phyloP scores from a whole-genome alignment of 352 stramenopile genomes.

The Globisporangium nunn region DNA sequence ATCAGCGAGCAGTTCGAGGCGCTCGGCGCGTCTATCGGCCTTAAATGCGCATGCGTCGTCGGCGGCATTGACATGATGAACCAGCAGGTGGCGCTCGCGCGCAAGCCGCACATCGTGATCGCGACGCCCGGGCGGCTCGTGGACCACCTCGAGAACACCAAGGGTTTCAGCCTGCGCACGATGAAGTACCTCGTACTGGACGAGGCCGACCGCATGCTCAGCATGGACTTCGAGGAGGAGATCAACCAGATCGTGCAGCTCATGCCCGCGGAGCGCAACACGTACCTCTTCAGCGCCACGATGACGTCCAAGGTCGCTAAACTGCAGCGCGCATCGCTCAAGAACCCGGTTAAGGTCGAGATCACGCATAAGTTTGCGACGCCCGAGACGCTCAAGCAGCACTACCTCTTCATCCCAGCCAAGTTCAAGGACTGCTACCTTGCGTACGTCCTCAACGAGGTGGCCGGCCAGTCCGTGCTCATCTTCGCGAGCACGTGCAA shows the following conservation, averaged over 20 bases:
- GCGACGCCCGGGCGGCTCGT: constrained; percentile 91
- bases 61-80: constrained; percentile 97
- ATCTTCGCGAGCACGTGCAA: constrained; percentile 99
- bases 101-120: constrained; percentile 95
- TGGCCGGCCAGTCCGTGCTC: constrained; percentile 94
- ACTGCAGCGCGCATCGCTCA: constrained; percentile 95
- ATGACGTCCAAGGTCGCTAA: constrained; percentile 99
- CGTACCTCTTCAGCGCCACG: constrained; percentile 98
- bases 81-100: constrained; percentile 95
- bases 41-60: constrained; percentile 89
- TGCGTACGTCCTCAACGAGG: constrained; percentile 97
- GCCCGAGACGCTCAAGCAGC: constrained; percentile 96
- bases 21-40: constrained; percentile 88
- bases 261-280: constrained; percentile 90
- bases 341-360: constrained; percentile 95
- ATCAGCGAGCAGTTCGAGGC: constrained; percentile 94
- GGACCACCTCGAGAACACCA: constrained; percentile 95
- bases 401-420: constrained; percentile 98
- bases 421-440: constrained; percentile 99
- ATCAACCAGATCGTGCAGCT: constrained; percentile 98
- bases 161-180: constrained; percentile 90
- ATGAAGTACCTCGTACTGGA: constrained; percentile 92
- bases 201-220: constrained; percentile 94
- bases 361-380: constrained; percentile 98
- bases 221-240: constrained; percentile 98